Base-by-base conservation (phyloP, 75 land plant genomes). In the Azolla pinnata region DNA sequence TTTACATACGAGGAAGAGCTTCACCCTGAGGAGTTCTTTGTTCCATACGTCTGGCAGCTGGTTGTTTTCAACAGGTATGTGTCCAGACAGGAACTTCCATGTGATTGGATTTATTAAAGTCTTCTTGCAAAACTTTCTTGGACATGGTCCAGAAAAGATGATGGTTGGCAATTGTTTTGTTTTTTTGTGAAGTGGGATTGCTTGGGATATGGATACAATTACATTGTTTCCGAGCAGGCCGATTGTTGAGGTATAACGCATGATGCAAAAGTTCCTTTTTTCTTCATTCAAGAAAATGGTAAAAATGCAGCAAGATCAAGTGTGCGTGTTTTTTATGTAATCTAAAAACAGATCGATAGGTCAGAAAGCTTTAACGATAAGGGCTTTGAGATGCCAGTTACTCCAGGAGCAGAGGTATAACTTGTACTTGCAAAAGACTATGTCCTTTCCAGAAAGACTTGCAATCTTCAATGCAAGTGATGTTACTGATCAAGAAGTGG, bases 1-100 rank as follows among this genome's bases (percentile, higher is more conserved):
- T 88, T 88, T 57, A 85, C 86, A 16, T 88, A 88, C 60, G 95
- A 88, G 60, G 92, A 88, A 78, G 95, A 88, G 66, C 79, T 68
- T 58, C 83, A 88, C 61, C 90, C 95, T 5, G 90, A 88, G 67
- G 90, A 88, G 66, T 88, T 88, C 61, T 88, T 88, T 62, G 79
- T 85, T 56, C 93, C 93, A 30, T 88, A 88, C 54, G 81, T 85
- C 0, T 88, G 95, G 95, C 79, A 86, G 67, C 68, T 85, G 14
- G 79, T 75, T 64, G 61, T 88, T 29, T 67, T 76, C 17, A 63
- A 74, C 59, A 66, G 88, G 85, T 81, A 70, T 9, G 19, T 9
- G 18, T 12, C 20, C 20, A 47, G 10, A 20, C 18, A 47, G 19
- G 18, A 12, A 20, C 40, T n/a, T n/a, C n/a, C n/a, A n/a, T n/a